Base-by-base conservation (phyloP, 352 stramenopile genomes). In the Globisporangium mamillatum region DNA sequence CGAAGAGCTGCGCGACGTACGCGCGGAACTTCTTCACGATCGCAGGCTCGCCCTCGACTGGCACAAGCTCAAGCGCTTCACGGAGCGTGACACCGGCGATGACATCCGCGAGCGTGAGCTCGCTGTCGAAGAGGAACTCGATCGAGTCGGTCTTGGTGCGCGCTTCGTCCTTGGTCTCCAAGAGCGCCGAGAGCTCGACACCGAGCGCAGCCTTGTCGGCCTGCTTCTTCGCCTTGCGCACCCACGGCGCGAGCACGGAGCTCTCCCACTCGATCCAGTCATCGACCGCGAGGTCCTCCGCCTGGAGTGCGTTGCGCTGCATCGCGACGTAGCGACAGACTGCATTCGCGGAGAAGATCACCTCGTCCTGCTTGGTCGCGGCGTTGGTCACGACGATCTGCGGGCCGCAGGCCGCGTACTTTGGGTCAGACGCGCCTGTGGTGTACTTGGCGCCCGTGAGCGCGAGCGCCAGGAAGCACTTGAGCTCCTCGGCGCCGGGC, bases 261-360 rank as follows among this genome's bases (percentile, higher is more conserved):
- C 78, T 80, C 70, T 95, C 88, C 88, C 88, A 95, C 64, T 91
- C 84, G 29, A 95, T 29, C 80, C 84, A 95, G 58, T 95, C 88
- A 65, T 95, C 86, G 44, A 95, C 84, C 2, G 83, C 80, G 38
- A 94, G 68, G 59, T 95, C 86, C 6, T 95, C 84, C 48, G 73
- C 76, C 60, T 90, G 76, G 36, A 95, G 72, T 66, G 78, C 65
- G 24, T 75, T 62, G 36, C 60, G 44, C 38, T 62, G 52, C 9
- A 75, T 71, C 48, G 86, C 84, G 27, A 94, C 60, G 70, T 91
- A 95, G 64, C 84, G 88, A 66, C 75, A 88, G 55, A 95, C 78
- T 52, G 80, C 80, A 75, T 95, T 95, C 59, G 88, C 82, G 53
- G 84, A 92, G 74, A 91, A 89, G 57, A 94, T 72, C 12, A 84